These are phyloP conservation scores for Phialocephala sp. DNA, from an alignment of 2,329 filamentous ascomycete genomes.

Conservation along the genomic window DNA sequence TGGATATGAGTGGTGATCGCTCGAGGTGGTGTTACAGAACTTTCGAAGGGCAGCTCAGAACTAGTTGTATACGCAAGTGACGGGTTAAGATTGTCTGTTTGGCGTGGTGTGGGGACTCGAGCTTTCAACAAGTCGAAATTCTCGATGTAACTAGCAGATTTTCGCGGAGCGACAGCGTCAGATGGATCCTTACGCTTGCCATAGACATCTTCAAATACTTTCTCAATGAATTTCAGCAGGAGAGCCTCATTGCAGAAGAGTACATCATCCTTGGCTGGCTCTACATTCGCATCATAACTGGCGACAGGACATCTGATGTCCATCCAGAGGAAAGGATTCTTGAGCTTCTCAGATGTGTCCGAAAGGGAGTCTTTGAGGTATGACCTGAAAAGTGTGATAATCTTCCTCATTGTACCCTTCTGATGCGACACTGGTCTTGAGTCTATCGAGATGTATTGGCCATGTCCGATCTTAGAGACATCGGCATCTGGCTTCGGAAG, in stretches of 20 bases:
- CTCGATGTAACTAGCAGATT: not conserved
- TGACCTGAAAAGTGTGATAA: conserved; percentile 59
- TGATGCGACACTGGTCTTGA: conserved; percentile 64
- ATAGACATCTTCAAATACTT: conserved; percentile 39
- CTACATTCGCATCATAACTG: conserved; percentile 75
- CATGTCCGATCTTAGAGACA: conserved; percentile 51
- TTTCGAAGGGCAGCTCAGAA: not conserved
- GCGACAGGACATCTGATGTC: conserved; percentile 65
- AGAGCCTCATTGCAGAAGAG: conserved; percentile 63
- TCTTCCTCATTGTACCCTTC: conserved; percentile 63
- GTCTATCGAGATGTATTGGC: conserved; percentile 71
- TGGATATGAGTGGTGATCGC: not conserved
- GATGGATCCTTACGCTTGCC: conserved; percentile 23
- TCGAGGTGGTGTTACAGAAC: not conserved
- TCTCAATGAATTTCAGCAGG: conserved; percentile 46
- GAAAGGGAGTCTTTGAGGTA: conserved; percentile 47
- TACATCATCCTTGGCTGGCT: conserved; percentile 74
- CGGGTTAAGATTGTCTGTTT: not conserved
- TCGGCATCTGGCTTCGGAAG: conserved; percentile 59
- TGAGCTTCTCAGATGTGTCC: conserved; percentile 41
- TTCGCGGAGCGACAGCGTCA: not conserved
- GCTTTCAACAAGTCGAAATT: conserved; percentile 38
- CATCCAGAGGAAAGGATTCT: conserved; percentile 66
- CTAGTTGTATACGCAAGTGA: not conserved
- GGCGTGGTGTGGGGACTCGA: conserved; percentile 23